These are phyloP conservation scores for Acer negundo DNA, from an alignment of 345 rosid species.

Conservation along the genomic window DNA sequence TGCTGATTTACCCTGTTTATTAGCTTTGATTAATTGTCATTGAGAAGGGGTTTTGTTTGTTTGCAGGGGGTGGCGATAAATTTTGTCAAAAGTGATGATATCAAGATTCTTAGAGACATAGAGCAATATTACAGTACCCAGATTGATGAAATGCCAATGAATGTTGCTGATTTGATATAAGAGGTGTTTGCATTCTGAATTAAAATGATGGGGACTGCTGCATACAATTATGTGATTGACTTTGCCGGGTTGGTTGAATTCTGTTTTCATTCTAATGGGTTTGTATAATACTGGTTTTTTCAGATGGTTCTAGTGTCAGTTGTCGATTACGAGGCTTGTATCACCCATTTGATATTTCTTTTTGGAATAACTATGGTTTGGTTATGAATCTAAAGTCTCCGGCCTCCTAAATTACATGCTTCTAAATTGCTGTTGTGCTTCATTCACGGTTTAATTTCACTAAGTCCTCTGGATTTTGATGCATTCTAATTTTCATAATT, in stretches of 20 bases:
- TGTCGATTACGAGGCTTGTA: too few species aligned
- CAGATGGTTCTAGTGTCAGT: background rate
- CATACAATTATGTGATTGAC: background rate
- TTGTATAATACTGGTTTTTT: background rate
- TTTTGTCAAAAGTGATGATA: slow-evolving; percentile 84
- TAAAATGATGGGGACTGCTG: background rate
- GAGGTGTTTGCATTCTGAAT: background rate
- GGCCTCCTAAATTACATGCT: too few species aligned
- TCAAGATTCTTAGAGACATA: slow-evolving; percentile 84
- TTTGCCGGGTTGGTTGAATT: background rate
- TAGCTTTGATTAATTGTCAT: background rate
- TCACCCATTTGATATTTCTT: too few species aligned
- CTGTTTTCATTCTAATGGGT: background rate
- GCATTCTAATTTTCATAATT: too few species aligned
- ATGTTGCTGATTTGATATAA: slow-evolving; percentile 80
- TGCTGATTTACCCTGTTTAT: background rate
- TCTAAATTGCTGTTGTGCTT: too few species aligned
- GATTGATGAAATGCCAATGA: slow-evolving; percentile 97
- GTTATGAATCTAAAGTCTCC: too few species aligned
- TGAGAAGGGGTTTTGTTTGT: background rate
- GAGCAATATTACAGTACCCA: slow-evolving; percentile 95
- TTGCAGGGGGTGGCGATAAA: slow-evolving; percentile 89
- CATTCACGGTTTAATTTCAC: too few species aligned
- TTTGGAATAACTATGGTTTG: too few species aligned
- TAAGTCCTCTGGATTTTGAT: too few species aligned